phyloP scores from a whole-genome alignment of 2,329 filamentous ascomycete species.

The Clarireedia sp. region DNA sequence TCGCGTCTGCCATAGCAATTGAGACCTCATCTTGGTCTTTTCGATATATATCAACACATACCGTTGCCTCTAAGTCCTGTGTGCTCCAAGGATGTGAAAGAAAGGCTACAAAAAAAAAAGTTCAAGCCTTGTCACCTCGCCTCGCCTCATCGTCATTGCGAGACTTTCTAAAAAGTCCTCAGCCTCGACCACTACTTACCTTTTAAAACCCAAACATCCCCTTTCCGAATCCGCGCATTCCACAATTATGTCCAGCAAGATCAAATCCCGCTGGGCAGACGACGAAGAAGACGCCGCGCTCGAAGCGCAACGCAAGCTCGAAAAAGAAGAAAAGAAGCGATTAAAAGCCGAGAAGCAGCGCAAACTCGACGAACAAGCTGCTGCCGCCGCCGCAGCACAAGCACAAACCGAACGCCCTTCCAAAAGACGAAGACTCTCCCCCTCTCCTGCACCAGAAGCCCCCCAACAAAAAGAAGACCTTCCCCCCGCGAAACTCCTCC shows the following conservation, averaged over 20 bases:
- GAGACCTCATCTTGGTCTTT: constrained; percentile 24
- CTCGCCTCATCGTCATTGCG: constrained; percentile 7
- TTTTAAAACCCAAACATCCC: neutral
- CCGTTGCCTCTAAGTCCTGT: neutral
- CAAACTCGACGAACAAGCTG: constrained; percentile 45
- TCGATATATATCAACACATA: constrained; percentile 14
- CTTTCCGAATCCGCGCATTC: neutral
- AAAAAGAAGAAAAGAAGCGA: constrained; percentile 85
- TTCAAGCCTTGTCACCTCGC: constrained; percentile 4
- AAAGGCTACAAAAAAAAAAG: constrained; percentile 7
- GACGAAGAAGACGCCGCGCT: constrained; percentile 72
- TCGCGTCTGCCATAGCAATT: constrained; percentile 19
- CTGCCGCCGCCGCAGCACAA: constrained; percentile 29
- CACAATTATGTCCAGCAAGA: constrained; percentile 13
- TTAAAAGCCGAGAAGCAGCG: constrained; percentile 75
- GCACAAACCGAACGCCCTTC: constrained; percentile 38
- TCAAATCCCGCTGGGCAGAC: constrained; percentile 75
- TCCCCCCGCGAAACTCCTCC: constrained; percentile 51
- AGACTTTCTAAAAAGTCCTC: neutral
- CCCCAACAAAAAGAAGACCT: constrained; percentile 25
- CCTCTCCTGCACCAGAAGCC: constrained; percentile 16
- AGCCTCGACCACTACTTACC: constrained; percentile 1
- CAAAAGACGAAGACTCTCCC: constrained; percentile 51
- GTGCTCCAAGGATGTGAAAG: neutral
- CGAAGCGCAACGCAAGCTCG: constrained; percentile 63